Conservation (phyloP, 371 early-diverging fungal genomes). For the Mucor ambiguus region DNA sequence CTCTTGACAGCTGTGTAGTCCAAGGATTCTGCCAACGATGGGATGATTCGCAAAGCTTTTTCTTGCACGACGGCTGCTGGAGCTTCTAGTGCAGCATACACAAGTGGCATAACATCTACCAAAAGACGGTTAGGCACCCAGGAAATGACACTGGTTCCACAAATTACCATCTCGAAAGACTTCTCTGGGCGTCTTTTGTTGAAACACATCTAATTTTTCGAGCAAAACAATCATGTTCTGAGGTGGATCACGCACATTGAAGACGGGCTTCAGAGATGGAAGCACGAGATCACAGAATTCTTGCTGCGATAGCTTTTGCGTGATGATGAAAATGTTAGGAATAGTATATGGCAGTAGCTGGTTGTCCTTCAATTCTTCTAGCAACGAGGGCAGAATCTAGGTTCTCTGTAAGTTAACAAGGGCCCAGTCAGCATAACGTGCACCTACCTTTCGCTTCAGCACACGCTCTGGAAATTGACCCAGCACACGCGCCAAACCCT, state of each 20-base stretch:
- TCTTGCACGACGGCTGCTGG: constrained; percentile 73
- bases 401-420: constrained; percentile 16
- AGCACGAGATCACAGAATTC: constrained; percentile 70
- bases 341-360: constrained; percentile 71
- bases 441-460: constrained; percentile 52
- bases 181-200: constrained; percentile 63
- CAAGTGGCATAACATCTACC: constrained; percentile 74
- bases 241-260: constrained; percentile 62
- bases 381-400: constrained; percentile 68
- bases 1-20: constrained; percentile 75
- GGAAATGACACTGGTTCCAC: too few species aligned
- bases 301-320: constrained; percentile 58
- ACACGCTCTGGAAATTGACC: constrained; percentile 76
- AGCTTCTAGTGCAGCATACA: constrained; percentile 71
- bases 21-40: constrained; percentile 60
- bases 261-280: constrained; percentile 68
- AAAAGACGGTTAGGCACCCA: not conserved
- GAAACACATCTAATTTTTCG: constrained; percentile 64
- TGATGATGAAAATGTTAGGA: constrained; percentile 74
- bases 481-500: constrained; percentile 71
- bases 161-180: constrained; percentile 62
- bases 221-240: constrained; percentile 67
- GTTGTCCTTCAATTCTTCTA: constrained; percentile 78
- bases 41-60: constrained; percentile 73
- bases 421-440: too few species aligned